Evolutionary conservation across 352 stramenopile species (phyloP), one percentile per base, ranked within the genome.

Genomic region (Phytophthora hibernalis): DNA sequence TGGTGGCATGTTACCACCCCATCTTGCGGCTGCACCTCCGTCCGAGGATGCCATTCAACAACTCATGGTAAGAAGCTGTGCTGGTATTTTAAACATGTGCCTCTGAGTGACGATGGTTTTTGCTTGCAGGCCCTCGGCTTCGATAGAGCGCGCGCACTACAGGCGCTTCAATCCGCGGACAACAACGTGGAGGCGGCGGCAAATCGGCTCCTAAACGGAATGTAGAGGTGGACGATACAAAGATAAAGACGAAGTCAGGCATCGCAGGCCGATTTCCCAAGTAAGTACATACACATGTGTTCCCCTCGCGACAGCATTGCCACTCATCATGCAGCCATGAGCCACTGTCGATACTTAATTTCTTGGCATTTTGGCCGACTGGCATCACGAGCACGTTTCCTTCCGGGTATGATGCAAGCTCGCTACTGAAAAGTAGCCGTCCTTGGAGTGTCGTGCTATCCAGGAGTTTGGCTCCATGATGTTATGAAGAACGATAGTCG

Each of bases 121-220:
- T 37, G 20, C 63, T 16, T 33, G 9, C 42, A 90, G 83, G 81
- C 81, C 10, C 74, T 93, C 11, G 85, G 85, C 5, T 93, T 93
- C 48, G 83, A 93, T 40, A 81, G 85, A 33, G 85, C 91, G 47
- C 83, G 76, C 28, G 76, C 85, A 20, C 74, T 93, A n/a, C 75
- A 73, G 18, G 88, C 88, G 21, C 74, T 96, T 57, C 86, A 87
- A 56, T 74, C 79, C 11, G 87, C 85, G 10, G 74, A 90, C 60
- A 95, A 95, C 74, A 96, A 96, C 51, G 85, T 96, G n/a, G 86
- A 96, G 70, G 86, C 85, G 8, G 88, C 88, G 1, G 88, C 88
- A 49, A 96, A 96, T 73, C 85, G 85, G 2, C 61, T 96, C 12
- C 54, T 96, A 44, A 96, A 96, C 54, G 85, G 78, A 45, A 58